phyloP scores from a whole-genome alignment of 2,329 filamentous ascomycete species.

The Aureobasidium vineae region DNA sequence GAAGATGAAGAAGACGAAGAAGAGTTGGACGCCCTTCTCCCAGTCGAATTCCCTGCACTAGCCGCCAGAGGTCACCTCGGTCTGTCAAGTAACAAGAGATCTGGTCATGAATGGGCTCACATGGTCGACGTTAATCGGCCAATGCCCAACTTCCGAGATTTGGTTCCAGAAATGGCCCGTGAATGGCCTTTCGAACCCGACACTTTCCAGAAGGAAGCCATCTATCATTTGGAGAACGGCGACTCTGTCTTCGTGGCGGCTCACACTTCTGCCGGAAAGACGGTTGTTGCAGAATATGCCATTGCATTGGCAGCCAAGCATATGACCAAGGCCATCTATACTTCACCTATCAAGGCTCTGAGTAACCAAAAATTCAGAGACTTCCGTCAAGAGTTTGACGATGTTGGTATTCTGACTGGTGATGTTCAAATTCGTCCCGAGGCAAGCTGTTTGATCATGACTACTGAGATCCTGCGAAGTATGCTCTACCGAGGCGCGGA shows the following conservation, averaged over 20 bases:
- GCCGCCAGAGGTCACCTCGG: conserved; percentile 78
- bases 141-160: conserved; percentile 87
- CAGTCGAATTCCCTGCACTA: conserved; percentile 88
- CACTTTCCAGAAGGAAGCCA: conserved; percentile 96
- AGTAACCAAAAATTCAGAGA: conserved; percentile 99
- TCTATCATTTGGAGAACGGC: conserved; percentile 94
- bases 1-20: conserved; percentile 50
- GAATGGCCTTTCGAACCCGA: conserved; percentile 98
- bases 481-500: conserved; percentile 98
- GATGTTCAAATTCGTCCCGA: conserved; percentile 98
- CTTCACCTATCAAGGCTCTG: conserved; percentile 94
- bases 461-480: conserved; percentile 93
- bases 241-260: conserved; percentile 98
- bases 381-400: conserved; percentile 84
- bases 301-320: conserved; percentile 96
- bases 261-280: conserved; percentile 97
- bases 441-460: conserved; percentile 98
- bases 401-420: conserved; percentile 94
- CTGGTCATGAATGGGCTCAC: conserved; percentile 90
- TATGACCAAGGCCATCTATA: conserved; percentile 99
- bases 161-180: conserved; percentile 93
- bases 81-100: conserved; percentile 67
- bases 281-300: conserved; percentile 95
- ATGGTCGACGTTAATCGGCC: conserved; percentile 95
- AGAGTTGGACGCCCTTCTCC: conserved; percentile 80